These are phyloP conservation scores for Zygnema circumcarinatum DNA, from an alignment of 139 green algal genomes.

Conservation along the genomic window DNA sequence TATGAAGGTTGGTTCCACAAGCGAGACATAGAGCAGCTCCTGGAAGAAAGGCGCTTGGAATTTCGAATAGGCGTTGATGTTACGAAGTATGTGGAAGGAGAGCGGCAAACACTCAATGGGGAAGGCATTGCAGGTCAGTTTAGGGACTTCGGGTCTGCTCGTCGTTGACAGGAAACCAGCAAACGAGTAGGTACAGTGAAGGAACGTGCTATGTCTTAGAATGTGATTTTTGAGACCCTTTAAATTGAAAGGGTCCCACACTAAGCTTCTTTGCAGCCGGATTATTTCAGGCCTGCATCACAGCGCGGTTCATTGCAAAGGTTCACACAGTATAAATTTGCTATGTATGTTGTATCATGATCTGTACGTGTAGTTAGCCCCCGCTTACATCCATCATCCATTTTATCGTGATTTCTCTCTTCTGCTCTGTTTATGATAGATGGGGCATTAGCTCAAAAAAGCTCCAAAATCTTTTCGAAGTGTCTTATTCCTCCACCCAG, in stretches of 20 bases:
- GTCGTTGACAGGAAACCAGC: not conserved
- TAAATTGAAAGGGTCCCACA: not conserved
- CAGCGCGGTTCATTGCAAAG: no score
- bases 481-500: no score
- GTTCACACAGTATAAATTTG: no score
- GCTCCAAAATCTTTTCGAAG: no score
- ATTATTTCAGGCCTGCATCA: slow-evolving; percentile 1
- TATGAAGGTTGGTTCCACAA: slow-evolving; percentile 59
- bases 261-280: not conserved
- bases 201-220: not conserved
- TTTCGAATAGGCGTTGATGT: slow-evolving; percentile 78
- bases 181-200: not conserved
- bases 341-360: no score
- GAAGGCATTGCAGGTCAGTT: slow-evolving; percentile 64
- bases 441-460: no score
- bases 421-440: no score
- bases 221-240: not conserved
- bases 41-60: slow-evolving; percentile 58
- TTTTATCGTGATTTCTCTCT: no score
- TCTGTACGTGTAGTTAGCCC: no score
- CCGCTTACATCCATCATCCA: no score
- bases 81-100: slow-evolving; percentile 61
- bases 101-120: slow-evolving; percentile 64
- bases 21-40: slow-evolving; percentile 65
- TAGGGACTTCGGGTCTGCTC: not conserved